Base-by-base conservation (phyloP, 2,329 filamentous ascomycete genomes). In the Aspergillus arachidicola region DNA sequence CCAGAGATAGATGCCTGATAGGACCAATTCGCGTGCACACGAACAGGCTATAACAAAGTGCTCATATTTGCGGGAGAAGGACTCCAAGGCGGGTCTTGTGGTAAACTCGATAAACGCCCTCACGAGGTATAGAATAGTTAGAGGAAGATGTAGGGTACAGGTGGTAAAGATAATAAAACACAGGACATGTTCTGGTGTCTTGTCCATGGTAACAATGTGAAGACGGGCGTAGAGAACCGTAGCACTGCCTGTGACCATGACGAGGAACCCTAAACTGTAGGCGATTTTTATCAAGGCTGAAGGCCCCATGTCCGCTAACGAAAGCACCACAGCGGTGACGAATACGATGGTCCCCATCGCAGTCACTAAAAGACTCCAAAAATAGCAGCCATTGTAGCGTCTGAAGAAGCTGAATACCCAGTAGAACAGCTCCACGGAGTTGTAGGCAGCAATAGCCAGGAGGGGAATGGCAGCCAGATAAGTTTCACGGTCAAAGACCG, bases 1-100 rank as follows among this genome's bases (percentile, higher is more conserved):
- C 67, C 71, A 74, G 43, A 86, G 83, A 70, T 85, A 86, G 30
- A 85, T 73, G 1, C 73, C 73, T 2, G 82, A 83, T 54, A 87
- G 78, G 50, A 85, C 71, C 34, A 81, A 72, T 60, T 87, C 85
- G 62, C 86, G 84, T 4, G 83, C 45, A 60, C 80, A 83, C 65
- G 86, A 85, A 6, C 82, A 75, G 0, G 77, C 79, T 43, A 85
- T 76, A 65, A 85, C 81, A 4, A 85, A 73, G 64, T 80, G 81
- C 64, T 85, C 83, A 70, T 80, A 77, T 3, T n/a, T 51, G 7
- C 14, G 16, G 26, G 73, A 73, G 56, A 72, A 76, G 4, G 74
- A 74, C 28, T 78, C 65, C 11, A 26, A 16, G 4, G 7, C 12
- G 9, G 5, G 16, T 4, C n/a, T 23, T 36, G 30, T 11, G n/a